Evolutionary conservation across 2,329 filamentous ascomycete species (phyloP).

Genomic region (Colletotrichum sidae): DNA sequence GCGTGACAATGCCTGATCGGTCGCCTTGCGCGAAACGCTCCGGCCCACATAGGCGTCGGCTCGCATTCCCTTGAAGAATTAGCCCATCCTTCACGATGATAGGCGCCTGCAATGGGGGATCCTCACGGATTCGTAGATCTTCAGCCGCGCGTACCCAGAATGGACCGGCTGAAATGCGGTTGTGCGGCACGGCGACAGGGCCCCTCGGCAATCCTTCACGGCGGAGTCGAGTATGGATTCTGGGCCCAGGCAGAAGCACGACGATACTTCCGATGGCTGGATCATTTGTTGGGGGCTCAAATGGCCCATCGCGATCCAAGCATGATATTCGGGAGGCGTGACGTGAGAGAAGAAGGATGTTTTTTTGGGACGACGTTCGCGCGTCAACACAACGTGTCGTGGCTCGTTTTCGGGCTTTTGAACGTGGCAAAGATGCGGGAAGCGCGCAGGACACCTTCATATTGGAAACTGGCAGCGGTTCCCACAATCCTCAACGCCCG

Average conservation of each 20-base stretch:
- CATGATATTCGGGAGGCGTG: background rate
- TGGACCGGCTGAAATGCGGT: background rate
- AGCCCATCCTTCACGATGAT: background rate
- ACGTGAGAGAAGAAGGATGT: no score
- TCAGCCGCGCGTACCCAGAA: no score
- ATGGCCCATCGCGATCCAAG: conserved; percentile 4
- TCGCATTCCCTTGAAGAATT: background rate
- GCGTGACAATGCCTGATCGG: background rate
- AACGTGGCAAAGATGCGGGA: background rate
- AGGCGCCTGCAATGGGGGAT: background rate
- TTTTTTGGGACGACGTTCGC: background rate
- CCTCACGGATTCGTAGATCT: background rate
- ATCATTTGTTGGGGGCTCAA: background rate
- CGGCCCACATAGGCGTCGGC: background rate
- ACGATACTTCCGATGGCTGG: background rate
- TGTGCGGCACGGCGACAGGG: background rate
- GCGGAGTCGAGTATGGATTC: background rate
- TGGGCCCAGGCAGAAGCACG: background rate
- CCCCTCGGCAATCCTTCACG: background rate
- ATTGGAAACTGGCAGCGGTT: conserved; percentile 7
- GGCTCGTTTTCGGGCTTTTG: background rate
- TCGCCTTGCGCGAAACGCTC: background rate
- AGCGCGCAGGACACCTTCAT: background rate
- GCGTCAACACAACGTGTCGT: background rate
- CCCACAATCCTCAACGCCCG: conserved; percentile 7